Evolutionary conservation across 257 asterid genomes (phyloP), one percentile per base, ranked within the genome.

Genomic region (Thymus mandschuricus): DNA sequence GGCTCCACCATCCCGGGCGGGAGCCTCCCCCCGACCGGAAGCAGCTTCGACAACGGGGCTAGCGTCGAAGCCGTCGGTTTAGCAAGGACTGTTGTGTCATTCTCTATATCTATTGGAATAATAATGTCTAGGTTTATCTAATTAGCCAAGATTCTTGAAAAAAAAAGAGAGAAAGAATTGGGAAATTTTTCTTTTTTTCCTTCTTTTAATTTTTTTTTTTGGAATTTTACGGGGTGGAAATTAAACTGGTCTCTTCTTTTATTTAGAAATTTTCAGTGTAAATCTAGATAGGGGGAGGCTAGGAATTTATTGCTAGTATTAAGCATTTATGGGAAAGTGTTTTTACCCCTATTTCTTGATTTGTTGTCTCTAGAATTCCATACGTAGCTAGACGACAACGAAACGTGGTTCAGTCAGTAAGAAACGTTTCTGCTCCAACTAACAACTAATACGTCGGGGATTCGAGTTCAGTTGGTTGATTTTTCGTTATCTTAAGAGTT

Each of bases 231-330:
- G 72, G 78, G 72, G 63, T 4, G 60, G 73, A 83, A 78, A 81
- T 70, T 61, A 79, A 75, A 62, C 70, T 73, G 62, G 66, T 54
- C 76, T 64, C 76, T 73, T 66, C 74, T 78, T 21, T 21, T 21
- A 58, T 79, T 79, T 69, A 68, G 82, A 82, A 33, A 65, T 74
- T 82, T 74, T 69, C 73, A 65, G 49, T 85, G 89, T 80, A 79
- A 49, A 86, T 86, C 86, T 83, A 76, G 66, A 75, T 62, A 76
- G 75, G 76, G 49, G 49, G 69, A 76, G 83, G 73, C 81, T 75
- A 74, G 66, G 68, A 73, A 58, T 70, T 82, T 78, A 70, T 57
- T 48, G 45, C 10, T 33, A 40, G 71, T 35, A 40, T 71, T 64
- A 21, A 4, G 15, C 5, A 5, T 21, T 61, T 58, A 40, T 8